A percentile compares a stretch with the other conserved stretches of the same genome.
These are phyloP conservation scores for Lactuca sativa DNA, from an alignment of 129 eudicot species.

Conservation along the genomic window DNA sequence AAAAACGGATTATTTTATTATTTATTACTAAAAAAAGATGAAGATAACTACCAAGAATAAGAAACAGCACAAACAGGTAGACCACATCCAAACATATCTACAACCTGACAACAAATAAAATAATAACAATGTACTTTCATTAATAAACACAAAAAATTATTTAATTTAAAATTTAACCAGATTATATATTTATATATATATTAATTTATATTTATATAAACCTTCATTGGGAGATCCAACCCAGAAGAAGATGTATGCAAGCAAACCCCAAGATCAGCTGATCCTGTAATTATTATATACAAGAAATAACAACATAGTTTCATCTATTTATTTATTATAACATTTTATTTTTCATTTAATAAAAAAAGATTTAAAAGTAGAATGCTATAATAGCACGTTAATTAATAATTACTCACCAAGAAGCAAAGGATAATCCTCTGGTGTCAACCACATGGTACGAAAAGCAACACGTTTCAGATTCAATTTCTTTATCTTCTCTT, in stretches of 20 bases:
- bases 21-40: constrained; percentile 13
- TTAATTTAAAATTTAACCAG: no score
- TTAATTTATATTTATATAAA: background rate
- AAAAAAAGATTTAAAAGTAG: no score
- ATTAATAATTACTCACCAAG: constrained; percentile 53
- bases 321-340: no score
- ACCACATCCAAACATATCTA: constrained; percentile 98
- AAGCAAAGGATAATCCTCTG: constrained; percentile 94
- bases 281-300: constrained; percentile 46
- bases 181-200: no score
- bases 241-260: constrained; percentile 98
- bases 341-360: no score
- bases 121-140: background rate
- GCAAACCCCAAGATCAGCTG: constrained; percentile 98
- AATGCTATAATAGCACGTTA: no score
- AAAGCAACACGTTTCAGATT: constrained; percentile 86
- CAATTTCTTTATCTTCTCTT: constrained; percentile 68
- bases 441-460: constrained; percentile 91
- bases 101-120: constrained; percentile 53
- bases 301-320: background rate
- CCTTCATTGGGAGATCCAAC: constrained; percentile 99
- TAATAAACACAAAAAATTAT: no score
- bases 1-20: background rate
- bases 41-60: constrained; percentile 73
- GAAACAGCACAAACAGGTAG: constrained; percentile 95